Conservation (phyloP, 805 yeast genomes). For the Lachancea quebecensis region DNA sequence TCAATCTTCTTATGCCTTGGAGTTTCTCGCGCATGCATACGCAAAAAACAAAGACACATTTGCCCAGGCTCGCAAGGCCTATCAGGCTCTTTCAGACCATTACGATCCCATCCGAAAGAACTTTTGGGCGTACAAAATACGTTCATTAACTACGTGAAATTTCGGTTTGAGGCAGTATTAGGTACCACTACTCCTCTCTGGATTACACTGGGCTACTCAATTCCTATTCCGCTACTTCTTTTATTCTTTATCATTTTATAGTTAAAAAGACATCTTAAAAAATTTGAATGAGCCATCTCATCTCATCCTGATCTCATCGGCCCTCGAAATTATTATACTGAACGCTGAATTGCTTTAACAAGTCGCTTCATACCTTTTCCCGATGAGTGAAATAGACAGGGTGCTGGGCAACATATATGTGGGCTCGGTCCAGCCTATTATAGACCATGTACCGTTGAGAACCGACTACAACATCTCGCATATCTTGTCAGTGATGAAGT, state of each 20-base stretch:
- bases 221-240: background rate
- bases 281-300: slow-evolving; percentile 25
- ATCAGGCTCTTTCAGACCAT: slow-evolving; percentile 42
- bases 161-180: background rate
- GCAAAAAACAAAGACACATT: slow-evolving; percentile 24
- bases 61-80: slow-evolving; percentile 37
- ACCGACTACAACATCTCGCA: slow-evolving; percentile 55
- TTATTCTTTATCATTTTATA: background rate
- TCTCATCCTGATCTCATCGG: slow-evolving; percentile 12
- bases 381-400: slow-evolving; percentile 30
- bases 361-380: background rate
- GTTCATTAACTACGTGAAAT: background rate
- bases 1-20: slow-evolving; percentile 56
- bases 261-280: background rate
- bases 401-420: slow-evolving; percentile 76
- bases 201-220: no score
- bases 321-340: no score
- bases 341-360: no score
- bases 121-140: slow-evolving; percentile 50
- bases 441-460: slow-evolving; percentile 44
- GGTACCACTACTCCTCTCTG: no score
- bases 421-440: slow-evolving; percentile 64
- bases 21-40: slow-evolving; percentile 50
- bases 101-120: slow-evolving; percentile 57
- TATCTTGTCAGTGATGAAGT: slow-evolving; percentile 63